Evolutionary conservation across 148 eudicot species (phyloP).

Genomic region (Cornus kousa): DNA sequence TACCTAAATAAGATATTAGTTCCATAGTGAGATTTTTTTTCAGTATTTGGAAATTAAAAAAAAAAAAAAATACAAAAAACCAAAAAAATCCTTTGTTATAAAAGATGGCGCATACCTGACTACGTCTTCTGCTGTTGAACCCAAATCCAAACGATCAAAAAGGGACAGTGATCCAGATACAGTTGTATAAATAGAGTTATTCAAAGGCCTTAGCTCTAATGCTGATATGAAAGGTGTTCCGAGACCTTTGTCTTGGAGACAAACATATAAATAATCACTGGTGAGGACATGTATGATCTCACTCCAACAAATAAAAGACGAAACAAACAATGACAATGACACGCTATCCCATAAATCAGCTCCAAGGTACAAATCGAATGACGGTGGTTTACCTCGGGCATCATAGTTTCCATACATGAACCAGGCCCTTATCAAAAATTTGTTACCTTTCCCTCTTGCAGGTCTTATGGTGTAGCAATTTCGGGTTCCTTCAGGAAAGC

Average conservation of each 20-base stretch:
- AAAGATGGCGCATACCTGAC: conserved; percentile 5
- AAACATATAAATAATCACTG: conserved; percentile 29
- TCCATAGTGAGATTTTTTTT: background rate
- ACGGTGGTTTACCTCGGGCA: too few relatives aligned
- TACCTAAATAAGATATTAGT: conserved; percentile 19
- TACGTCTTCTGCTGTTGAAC: background rate
- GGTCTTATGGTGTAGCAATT: too few relatives aligned
- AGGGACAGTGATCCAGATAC: conserved; percentile 19
- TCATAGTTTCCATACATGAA: too few relatives aligned
- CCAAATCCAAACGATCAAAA: conserved; percentile 10
- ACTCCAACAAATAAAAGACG: background rate
- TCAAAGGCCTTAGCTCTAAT: conserved; percentile 30
- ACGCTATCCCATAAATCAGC: too few relatives aligned
- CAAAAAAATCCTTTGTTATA: background rate
- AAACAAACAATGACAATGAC: too few relatives aligned
- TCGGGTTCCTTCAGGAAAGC: too few relatives aligned
- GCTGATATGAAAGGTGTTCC: conserved; percentile 43
- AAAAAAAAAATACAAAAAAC: too few relatives aligned
- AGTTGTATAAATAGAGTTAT: conserved; percentile 19
- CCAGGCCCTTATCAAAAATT: too few relatives aligned
- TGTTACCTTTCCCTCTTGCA: too few relatives aligned
- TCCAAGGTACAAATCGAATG: too few relatives aligned
- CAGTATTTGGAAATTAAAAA: too few relatives aligned
- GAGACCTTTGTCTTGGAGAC: conserved; percentile 25
- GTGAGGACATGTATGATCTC: conserved; percentile 32